These are phyloP conservation scores for Carex myosuroides DNA, from an alignment of 176 grass and related monocot species.

Conservation along the genomic window DNA sequence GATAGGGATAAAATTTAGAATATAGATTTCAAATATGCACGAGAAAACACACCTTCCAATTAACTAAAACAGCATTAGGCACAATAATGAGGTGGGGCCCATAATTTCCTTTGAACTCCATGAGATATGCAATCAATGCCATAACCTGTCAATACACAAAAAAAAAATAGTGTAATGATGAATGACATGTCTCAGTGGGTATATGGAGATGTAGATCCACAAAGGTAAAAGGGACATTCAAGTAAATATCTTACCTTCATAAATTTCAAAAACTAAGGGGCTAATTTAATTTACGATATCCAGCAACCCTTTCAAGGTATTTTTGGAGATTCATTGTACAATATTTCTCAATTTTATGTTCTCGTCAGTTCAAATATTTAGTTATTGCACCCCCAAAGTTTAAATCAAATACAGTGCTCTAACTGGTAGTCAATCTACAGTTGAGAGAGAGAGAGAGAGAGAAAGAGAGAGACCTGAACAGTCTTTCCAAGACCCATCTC, in stretches of 20 bases:
- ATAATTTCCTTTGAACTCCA: conserved; percentile 99
- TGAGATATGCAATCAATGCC: conserved; percentile 93
- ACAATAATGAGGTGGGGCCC: conserved; percentile 99
- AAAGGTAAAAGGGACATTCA: background rate
- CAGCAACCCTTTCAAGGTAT: background rate
- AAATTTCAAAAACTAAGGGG: background rate
- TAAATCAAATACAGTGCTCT: background rate
- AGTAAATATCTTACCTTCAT: conserved; percentile 11
- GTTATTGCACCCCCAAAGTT: conserved; percentile 10
- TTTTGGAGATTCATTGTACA: background rate
- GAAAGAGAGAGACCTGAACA: conserved; percentile 84
- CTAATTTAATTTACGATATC: background rate
- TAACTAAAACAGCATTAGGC: conserved; percentile 97
- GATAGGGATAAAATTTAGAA: background rate
- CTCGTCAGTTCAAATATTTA: conserved; percentile 1
- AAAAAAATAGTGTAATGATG: conserved; percentile 1
- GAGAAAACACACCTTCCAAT: conserved; percentile 84
- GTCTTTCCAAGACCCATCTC: conserved; percentile 99
- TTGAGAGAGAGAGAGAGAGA: conserved; percentile 20
- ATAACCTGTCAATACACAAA: conserved; percentile 62
- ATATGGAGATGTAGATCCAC: background rate
- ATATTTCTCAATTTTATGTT: background rate
- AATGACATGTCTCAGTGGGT: conserved; percentile 4
- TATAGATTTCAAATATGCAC: conserved; percentile 10
- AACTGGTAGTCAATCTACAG: background rate